These are phyloP conservation scores for Macrophomina phaseolina DNA, from an alignment of 2,329 filamentous ascomycete species.

Conservation along the genomic window DNA sequence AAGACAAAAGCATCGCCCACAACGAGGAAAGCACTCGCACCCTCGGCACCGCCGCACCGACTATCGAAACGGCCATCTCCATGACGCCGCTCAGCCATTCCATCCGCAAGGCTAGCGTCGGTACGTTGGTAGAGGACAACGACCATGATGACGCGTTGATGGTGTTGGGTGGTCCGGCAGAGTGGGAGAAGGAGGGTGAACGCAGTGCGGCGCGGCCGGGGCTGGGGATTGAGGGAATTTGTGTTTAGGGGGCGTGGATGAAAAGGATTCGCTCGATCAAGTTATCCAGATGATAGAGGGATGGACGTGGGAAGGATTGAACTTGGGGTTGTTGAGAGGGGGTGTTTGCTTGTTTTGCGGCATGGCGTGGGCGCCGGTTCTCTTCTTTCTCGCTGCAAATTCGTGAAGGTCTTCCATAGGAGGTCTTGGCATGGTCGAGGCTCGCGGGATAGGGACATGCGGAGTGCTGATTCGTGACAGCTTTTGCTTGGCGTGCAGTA, in stretches of 20 bases:
- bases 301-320: no score
- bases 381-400: no score
- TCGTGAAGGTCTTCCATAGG: no score
- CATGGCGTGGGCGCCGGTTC: no score
- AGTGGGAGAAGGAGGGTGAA: neutral
- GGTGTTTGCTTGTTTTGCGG: no score
- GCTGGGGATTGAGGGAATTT: neutral
- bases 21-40: neutral
- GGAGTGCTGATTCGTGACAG: no score
- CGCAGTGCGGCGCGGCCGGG: neutral
- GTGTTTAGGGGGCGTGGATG: neutral
- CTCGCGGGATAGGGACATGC: no score
- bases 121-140: neutral
- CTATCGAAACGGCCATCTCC: constrained; percentile 8
- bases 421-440: no score
- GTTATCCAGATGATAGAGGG: no score
- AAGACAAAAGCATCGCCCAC: neutral
- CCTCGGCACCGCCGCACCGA: neutral
- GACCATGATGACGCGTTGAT: neutral
- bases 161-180: neutral
- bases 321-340: no score
- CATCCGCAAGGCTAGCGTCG: constrained; percentile 15
- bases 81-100: constrained; percentile 16
- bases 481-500: no score
- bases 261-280: neutral